Evolutionary conservation across 805 yeast genomes (phyloP), one percentile per base, ranked within the genome.

Genomic region (Candida railenensis): DNA sequence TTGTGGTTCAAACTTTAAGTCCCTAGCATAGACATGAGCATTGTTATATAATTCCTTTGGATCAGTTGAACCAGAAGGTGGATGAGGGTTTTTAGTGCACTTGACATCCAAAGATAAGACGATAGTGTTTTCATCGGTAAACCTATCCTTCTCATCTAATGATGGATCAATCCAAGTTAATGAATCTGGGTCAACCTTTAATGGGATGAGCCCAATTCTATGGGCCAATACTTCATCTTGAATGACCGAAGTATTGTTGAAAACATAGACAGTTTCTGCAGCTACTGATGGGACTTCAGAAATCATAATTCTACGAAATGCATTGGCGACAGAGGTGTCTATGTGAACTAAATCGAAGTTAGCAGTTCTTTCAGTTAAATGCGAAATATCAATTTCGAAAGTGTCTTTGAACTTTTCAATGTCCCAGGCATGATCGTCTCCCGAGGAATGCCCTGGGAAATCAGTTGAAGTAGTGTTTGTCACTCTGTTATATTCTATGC

Each of bases 141-240:
- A 87, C 48, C 83, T 78, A 50, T 71, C 75, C 54, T 80, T 83
- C 47, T 80, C 85, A 50, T 83, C 89, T 38, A 76, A 74, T 14
- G 71, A 59, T 21, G 73, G 71, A 59, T 89, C 94, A 39, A 88
- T 80, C 97, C 97, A 92, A 11, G 82, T 78, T 53, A 94, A 72
- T 62, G 76, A 66, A 69, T 94, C 99, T 12, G 99, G 98, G 64
- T 89, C 95, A 40, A 89, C 87, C 54, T 85, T 86, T 56, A 94
- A 75, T 30, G 99, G 99, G 42, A 92, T 77, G 53, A 94, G 76
- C 42, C 99, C 99, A 52, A 94, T 83, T 73, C 99, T 83, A 63
- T 89, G 97, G 3, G 99, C 92, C 53, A 94, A 78, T 16, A 94
- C 97, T 71, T 94, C 99, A 66, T 94, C 99, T 66, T 91, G 97